Evolutionary conservation across 1,139 yeast genomes (phyloP).

Genomic region (Yamadazyma sp.): DNA sequence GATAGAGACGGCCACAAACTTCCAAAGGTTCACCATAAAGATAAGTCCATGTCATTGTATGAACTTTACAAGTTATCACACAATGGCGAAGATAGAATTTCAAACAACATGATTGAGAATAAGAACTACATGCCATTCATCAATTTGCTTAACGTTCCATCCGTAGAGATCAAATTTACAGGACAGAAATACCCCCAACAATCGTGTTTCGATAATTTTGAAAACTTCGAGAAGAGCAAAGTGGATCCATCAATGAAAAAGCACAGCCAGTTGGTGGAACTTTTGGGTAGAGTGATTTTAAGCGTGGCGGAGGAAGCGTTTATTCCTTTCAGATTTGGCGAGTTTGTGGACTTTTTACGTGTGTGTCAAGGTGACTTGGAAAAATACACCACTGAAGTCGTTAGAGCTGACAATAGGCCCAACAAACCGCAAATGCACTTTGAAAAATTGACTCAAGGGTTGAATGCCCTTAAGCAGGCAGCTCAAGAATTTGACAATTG

Average conservation of each 20-base stretch:
- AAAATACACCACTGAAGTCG: constrained; percentile 15
- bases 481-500: constrained; percentile 39
- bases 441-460: constrained; percentile 24
- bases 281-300: constrained; percentile 54
- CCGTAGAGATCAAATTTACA: constrained; percentile 56
- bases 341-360: constrained; percentile 47
- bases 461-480: constrained; percentile 22
- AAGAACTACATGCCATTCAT: constrained; percentile 74
- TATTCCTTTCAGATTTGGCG: constrained; percentile 64
- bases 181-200: constrained; percentile 52
- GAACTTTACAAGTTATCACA: constrained; percentile 30
- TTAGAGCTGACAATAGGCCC: constrained; percentile 9
- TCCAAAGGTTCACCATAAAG: constrained; percentile 9
- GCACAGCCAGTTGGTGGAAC: constrained; percentile 58
- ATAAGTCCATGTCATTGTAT: constrained; percentile 18
- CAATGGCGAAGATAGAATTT: constrained; percentile 24
- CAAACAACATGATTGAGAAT: constrained; percentile 45
- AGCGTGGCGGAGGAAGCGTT: constrained; percentile 71
- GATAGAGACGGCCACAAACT: neutral
- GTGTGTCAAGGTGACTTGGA: constrained; percentile 49
- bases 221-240: constrained; percentile 43
- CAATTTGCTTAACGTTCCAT: constrained; percentile 66
- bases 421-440: constrained; percentile 29
- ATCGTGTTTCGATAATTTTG: constrained; percentile 69
- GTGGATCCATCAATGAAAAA: constrained; percentile 59